Evolutionary conservation across 2,329 filamentous ascomycete species (phyloP), one percentile per base, ranked within the genome.

Genomic region (Fusarium caatingaense): DNA sequence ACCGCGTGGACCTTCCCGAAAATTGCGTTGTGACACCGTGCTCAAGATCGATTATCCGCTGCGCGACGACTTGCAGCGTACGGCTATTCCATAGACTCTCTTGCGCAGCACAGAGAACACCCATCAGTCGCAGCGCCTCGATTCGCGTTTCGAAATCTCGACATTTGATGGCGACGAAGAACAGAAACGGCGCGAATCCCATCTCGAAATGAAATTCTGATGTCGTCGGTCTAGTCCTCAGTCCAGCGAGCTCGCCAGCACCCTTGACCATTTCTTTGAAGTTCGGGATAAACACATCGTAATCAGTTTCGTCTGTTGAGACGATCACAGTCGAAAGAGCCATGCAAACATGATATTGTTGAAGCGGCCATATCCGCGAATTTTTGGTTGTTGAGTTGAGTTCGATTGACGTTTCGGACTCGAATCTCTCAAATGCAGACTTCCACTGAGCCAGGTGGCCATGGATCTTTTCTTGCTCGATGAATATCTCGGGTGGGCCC

Each of bases 71-170:
- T 12, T 55, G 63, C 8, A 66, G 55, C 3, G 61, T 44, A 21
- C 54, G 34, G 1, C 46, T 66, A 42, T 66, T 60, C 63, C 63
- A 66, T 15, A 66, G 61, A 41, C 63, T 66, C 30, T 66, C 63
- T 32, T 66, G 61, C 3, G 63, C 47, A 12, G 63, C 63, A 28
- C 63, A 65, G 3, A 66, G 47, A 25, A 66, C 16, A 5, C 55
- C 15, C 54, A 66, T 66, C 6, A 66, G 3, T 4, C 63, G 34
- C 1, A 66, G 30, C 1, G 47, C 60, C 21, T 64, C 60, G 0
- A 64, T 37, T 6, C 62, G 53, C 2, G 46, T 64, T 51, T 65
- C 60, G 4, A 64, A 45, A 28, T 59, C n/a, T 12, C 60, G 60
- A 10, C 62, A 64, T 59, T 64, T 64, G 16, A 65, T 64, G 18